Evolutionary conservation across 768 basidiomycete genomes (phyloP), one percentile per base, ranked within the genome.

Genomic region (Termitomyces sp.): DNA sequence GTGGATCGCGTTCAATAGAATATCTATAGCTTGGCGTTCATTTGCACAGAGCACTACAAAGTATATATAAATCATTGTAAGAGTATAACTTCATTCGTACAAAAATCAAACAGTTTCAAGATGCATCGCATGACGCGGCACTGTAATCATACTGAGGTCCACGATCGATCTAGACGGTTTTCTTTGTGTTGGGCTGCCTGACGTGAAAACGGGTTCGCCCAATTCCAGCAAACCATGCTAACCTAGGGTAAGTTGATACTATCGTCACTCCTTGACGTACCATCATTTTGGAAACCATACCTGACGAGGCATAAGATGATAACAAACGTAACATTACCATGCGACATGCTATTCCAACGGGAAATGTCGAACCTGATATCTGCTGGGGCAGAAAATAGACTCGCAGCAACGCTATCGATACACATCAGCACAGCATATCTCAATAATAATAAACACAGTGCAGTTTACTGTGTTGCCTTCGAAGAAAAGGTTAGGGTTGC

Each of bases 271-370:
- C n/a, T 35, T 14, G 27, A 28, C 25, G 23, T 28, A 37, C 10
- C 25, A n/a, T 53, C 19, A 39, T 52, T 43, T 17, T 17, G 14
- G 21, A 32, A 19, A 19, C 16, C 71, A 48, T 65, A 88, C 88
- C 88, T 79, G 61, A 77, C 76, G 40, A 73, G 47, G 52, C 86
- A 76, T 37, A 91, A 73, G 25, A 84, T 69, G 30, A 84, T 51
- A 23, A 81, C 79, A 56, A 83, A 72, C 3, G 87, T 83, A 64
- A 90, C 84, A 63, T 91, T 92, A 34, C 89, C 89, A 61, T 91
- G 89, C 0, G 83, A 87, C 76, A 81, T 85, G 27, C 76, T 65
- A 67, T 90, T 91, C 90, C 89, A 92, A 14, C 65, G 63, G 8
- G 66, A 66, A 35, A 80, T 72, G 27, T 74, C 70, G 57, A 76